Percentiles rank a stretch among this genome's conserved stretches.
These are phyloP conservation scores for Hansenula lynferdii DNA, from an alignment of 1,139 yeast species.

Conservation along the genomic window DNA sequence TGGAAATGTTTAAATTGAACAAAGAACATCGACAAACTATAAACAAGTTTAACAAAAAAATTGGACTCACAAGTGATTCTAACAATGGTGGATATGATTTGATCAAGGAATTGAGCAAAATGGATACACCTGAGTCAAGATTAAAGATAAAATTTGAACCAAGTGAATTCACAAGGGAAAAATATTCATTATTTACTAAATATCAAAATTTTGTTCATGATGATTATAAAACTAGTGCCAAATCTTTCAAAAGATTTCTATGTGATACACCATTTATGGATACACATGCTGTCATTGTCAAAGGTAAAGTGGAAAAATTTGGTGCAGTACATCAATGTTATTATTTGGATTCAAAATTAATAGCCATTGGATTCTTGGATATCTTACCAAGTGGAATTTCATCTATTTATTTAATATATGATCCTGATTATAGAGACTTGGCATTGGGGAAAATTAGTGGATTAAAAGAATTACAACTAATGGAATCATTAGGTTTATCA, in stretches of 20 bases:
- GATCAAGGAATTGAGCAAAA: constrained; percentile 26
- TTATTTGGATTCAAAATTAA: constrained; percentile 54
- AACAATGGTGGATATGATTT: constrained; percentile 26
- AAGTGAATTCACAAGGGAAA: constrained; percentile 50
- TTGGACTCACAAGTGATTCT: constrained; percentile 7
- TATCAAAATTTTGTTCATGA: constrained; percentile 70
- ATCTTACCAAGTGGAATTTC: constrained; percentile 73
- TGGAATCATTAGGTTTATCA: constrained; percentile 30
- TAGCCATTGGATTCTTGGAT: constrained; percentile 78
- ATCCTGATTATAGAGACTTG: constrained; percentile 67
- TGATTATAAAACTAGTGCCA: constrained; percentile 45
- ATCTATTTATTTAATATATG: constrained; percentile 86
- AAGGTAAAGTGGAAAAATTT: constrained; percentile 22
- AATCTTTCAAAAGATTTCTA: constrained; percentile 57
- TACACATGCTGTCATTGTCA: constrained; percentile 11
- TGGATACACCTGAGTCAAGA: constrained; percentile 23
- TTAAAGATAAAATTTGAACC: constrained; percentile 53
- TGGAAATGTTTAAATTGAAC: constrained; percentile 38
- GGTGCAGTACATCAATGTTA: constrained; percentile 77
- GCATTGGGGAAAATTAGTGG: constrained; percentile 81
- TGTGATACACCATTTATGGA: constrained; percentile 62
- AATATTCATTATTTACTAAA: constrained; percentile 57
- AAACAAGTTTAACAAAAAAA: constrained; percentile 49
- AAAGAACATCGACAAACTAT: constrained; percentile 68
- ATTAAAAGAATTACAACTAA: constrained; percentile 58